Conservation (phyloP, 108 stramenopile species). For the Aurantiochytrium sp. region DNA sequence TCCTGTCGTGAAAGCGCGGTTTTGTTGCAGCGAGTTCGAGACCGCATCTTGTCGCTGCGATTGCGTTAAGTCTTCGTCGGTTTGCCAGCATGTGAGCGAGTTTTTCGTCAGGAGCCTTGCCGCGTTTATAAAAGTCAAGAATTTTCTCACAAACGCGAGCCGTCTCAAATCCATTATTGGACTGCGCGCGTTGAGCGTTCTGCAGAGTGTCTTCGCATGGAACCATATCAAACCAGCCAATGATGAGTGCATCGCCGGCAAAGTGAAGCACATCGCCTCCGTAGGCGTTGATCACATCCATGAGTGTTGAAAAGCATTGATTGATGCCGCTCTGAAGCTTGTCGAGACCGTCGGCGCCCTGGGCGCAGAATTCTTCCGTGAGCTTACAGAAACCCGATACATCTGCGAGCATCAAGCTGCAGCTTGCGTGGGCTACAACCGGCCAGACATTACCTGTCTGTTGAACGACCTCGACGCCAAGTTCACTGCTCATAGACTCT, state of each 20-base stretch:
- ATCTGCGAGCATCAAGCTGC: neutral
- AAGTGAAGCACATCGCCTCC: neutral
- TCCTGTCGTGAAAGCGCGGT: neutral
- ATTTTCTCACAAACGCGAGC: neutral
- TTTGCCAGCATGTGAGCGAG: neutral
- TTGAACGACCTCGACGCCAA: too few relatives aligned
- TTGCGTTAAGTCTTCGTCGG: neutral
- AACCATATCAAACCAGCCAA: neutral
- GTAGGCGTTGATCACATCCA: neutral
- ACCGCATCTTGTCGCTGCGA: neutral
- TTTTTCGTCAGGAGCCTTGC: neutral
- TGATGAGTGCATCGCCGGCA: slow-evolving; percentile 2
- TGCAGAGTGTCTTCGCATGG: neutral
- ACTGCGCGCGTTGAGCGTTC: neutral
- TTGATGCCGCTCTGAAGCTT: neutral
- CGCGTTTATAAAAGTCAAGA: neutral
- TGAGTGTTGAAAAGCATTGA: neutral
- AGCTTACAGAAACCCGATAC: neutral
- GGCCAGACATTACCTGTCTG: neutral
- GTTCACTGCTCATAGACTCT: neutral
- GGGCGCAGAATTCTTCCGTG: neutral
- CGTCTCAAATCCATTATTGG: neutral
- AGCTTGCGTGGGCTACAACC: neutral
- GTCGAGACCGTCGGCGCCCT: neutral
- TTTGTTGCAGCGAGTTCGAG: neutral